Conservation (phyloP, 2,329 filamentous ascomycete species). For the Pseudocercospora vitis region DNA sequence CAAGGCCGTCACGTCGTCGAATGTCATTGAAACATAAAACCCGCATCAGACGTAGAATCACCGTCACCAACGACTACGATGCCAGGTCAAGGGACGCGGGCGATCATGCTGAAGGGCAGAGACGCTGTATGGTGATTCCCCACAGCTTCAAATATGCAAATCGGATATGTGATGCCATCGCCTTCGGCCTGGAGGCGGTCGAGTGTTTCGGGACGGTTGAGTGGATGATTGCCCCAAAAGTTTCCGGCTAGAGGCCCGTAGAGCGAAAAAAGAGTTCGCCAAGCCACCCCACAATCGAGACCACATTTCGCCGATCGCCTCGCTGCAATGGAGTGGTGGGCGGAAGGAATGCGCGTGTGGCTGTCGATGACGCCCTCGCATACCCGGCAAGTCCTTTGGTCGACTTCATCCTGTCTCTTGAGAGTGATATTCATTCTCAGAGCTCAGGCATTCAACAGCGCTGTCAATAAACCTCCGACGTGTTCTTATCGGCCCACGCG, state of each 20-base stretch:
- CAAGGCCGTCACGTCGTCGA: neutral
- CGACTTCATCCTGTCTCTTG: too few species aligned
- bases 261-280: neutral
- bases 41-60: neutral
- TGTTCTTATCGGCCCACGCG: neutral
- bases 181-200: neutral
- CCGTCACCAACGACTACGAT: neutral
- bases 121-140: constrained; percentile 1
- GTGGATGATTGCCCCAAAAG: constrained; percentile 8
- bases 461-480: neutral
- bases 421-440: neutral
- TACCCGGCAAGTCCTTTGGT: too few species aligned
- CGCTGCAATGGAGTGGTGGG: too few species aligned
- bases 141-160: neutral
- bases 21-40: neutral
- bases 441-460: neutral
- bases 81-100: neutral
- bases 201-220: neutral
- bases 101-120: neutral
- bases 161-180: constrained; percentile 5
- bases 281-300: constrained; percentile 2
- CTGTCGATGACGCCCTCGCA: constrained; percentile 3
- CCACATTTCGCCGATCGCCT: neutral
- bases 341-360: neutral
- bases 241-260: constrained; percentile 1